Evolutionary conservation across 2,329 filamentous ascomycete genomes (phyloP).

Genomic region (Talaromyces funiculosus): DNA sequence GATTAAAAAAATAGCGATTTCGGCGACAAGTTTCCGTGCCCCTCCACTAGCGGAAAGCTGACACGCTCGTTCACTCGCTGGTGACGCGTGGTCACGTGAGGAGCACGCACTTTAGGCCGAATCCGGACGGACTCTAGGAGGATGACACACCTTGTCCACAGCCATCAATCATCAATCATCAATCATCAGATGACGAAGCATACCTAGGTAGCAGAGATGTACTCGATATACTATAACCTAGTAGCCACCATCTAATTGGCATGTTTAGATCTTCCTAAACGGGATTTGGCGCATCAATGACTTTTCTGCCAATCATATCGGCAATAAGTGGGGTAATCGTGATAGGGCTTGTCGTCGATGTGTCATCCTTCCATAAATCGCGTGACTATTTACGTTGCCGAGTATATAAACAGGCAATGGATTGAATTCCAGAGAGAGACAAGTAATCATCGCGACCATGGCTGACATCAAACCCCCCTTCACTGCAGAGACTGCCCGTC

Average conservation of each 20-base stretch:
- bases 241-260: conserved; percentile 11
- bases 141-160: background rate
- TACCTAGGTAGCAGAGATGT: no score
- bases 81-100: conserved; percentile 8
- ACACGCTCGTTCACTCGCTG: background rate
- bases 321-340: background rate
- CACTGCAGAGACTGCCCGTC: conserved; percentile 62
- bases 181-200: no score
- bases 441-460: conserved; percentile 25
- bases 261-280: conserved; percentile 11
- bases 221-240: no score
- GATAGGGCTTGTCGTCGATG: background rate
- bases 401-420: background rate
- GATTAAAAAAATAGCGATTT: background rate
- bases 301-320: background rate
- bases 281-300: background rate
- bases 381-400: background rate
- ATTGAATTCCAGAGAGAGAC: background rate
- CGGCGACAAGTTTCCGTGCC: background rate
- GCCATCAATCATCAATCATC: background rate
- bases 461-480: conserved; percentile 59
- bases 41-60: background rate
- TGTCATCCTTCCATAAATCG: background rate
- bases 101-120: background rate
- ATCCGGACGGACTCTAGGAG: background rate